Evolutionary conservation across 805 yeast species (phyloP).

Genomic region (Saccharomyces eubayanus): DNA sequence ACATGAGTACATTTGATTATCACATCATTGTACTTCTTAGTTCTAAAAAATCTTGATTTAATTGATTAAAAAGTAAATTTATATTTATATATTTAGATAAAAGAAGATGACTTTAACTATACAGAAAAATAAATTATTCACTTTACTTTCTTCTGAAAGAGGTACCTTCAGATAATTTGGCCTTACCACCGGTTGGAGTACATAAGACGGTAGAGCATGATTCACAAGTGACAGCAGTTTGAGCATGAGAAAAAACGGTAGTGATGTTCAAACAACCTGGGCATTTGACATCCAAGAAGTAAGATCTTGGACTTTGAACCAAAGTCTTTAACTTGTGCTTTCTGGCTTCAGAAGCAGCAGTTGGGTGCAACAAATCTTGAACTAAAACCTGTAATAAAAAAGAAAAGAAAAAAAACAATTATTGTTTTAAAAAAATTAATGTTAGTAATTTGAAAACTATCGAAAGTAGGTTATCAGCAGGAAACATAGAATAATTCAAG

Average conservation of each 20-base stretch:
- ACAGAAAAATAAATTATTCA: background rate
- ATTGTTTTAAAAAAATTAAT: background rate
- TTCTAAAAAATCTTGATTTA: background rate
- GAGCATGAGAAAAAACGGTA: conserved; percentile 99
- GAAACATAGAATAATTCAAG: background rate
- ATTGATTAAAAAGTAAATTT: conserved; percentile 1
- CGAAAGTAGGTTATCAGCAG: background rate
- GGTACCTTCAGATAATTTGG: conserved; percentile 98
- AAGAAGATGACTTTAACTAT: background rate
- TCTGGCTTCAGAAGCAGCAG: conserved; percentile 91
- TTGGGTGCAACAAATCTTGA: conserved; percentile 98
- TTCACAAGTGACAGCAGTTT: conserved; percentile 99
- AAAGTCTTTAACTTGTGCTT: conserved; percentile 96
- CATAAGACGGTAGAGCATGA: conserved; percentile 96
- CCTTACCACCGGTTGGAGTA: conserved; percentile 99
- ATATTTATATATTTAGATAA: background rate
- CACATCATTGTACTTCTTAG: no score
- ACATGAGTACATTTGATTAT: no score
- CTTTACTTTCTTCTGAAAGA: conserved; percentile 97
- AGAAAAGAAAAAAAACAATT: background rate
- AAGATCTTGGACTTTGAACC: conserved; percentile 97
- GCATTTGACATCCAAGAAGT: conserved; percentile 99
- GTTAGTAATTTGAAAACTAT: background rate
- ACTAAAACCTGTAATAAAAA: conserved; percentile 69
- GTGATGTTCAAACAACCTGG: conserved; percentile 99